Evolutionary conservation across 2,329 filamentous ascomycete species (phyloP).

Genomic region (Alternaria ethzedia): DNA sequence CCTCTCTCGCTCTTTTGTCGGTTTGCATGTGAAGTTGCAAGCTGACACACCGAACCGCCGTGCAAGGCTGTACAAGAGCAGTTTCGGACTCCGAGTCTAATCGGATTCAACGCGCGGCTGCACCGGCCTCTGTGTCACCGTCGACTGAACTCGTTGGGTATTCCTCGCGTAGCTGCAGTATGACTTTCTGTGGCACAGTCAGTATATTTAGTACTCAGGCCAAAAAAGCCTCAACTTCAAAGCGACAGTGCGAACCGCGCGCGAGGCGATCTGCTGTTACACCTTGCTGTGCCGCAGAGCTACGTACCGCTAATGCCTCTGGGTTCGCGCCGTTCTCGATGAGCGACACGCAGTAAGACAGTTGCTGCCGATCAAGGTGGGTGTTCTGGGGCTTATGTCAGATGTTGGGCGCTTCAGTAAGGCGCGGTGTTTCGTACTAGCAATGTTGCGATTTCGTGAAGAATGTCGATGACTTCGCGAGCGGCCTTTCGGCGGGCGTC

Average conservation of each 20-base stretch:
- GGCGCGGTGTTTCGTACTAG: slow-evolving; percentile 64
- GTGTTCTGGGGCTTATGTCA: slow-evolving; percentile 72
- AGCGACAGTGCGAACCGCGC: slow-evolving; percentile 12
- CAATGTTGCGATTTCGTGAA: slow-evolving; percentile 86
- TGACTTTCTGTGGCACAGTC: slow-evolving; percentile 50
- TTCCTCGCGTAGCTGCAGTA: slow-evolving; percentile 53
- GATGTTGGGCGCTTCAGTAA: background rate
- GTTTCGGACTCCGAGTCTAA: slow-evolving; percentile 11
- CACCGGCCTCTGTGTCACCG: slow-evolving; percentile 31
- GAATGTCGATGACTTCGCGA: slow-evolving; percentile 79
- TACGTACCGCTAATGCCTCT: slow-evolving; percentile 86
- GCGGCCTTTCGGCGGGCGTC: slow-evolving; percentile 73
- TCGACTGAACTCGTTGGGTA: slow-evolving; percentile 43
- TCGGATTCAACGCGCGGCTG: slow-evolving; percentile 29
- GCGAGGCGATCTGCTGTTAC: slow-evolving; percentile 13
- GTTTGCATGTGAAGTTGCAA: background rate
- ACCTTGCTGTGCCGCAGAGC: slow-evolving; percentile 11
- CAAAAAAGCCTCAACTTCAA: background rate
- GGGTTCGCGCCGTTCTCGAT: slow-evolving; percentile 98
- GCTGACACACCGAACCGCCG: slow-evolving; percentile 7
- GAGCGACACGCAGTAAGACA: slow-evolving; percentile 94
- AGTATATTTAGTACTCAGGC: slow-evolving; percentile 11
- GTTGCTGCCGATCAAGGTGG: slow-evolving; percentile 84
- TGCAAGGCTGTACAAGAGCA: slow-evolving; percentile 11
- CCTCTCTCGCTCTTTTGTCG: background rate